Evolutionary conservation across 2,329 filamentous ascomycete genomes (phyloP).

Genomic region (Aspergillus japonicus): DNA sequence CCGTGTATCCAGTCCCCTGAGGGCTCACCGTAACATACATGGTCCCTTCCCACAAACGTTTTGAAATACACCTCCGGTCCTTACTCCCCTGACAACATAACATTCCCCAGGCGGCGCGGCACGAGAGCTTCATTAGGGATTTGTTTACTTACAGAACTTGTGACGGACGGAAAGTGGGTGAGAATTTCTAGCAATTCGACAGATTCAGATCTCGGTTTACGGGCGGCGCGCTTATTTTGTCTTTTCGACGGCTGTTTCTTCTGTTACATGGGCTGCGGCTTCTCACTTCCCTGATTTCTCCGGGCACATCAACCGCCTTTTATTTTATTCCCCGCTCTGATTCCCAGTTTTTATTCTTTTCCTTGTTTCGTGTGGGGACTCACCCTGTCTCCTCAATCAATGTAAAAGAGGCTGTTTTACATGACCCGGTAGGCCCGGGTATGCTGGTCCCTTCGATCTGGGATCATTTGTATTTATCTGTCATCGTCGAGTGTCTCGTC

Average conservation of each 20-base stretch:
- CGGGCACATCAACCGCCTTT: neutral
- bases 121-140: conserved; percentile 10
- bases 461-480: conserved; percentile 2
- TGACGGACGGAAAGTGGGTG: conserved; percentile 8
- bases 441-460: neutral
- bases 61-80: conserved; percentile 7
- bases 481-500: conserved; percentile 1
- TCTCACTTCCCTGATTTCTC: neutral
- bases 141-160: conserved; percentile 16
- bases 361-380: neutral
- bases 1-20: neutral
- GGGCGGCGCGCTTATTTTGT: conserved; percentile 6
- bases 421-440: neutral
- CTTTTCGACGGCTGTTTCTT: neutral
- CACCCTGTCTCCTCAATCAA: neutral
- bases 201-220: conserved; percentile 4
- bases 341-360: neutral
- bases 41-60: neutral
- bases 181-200: conserved; percentile 7
- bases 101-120: conserved; percentile 13
- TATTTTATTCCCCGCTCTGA: neutral
- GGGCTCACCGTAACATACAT: neutral
- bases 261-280: neutral
- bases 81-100: conserved; percentile 12
- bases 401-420: neutral